Percentiles rank a stretch among this genome's conserved stretches.
phyloP scores from a whole-genome alignment of 805 yeast species.

The Nakazawaea holstii region DNA sequence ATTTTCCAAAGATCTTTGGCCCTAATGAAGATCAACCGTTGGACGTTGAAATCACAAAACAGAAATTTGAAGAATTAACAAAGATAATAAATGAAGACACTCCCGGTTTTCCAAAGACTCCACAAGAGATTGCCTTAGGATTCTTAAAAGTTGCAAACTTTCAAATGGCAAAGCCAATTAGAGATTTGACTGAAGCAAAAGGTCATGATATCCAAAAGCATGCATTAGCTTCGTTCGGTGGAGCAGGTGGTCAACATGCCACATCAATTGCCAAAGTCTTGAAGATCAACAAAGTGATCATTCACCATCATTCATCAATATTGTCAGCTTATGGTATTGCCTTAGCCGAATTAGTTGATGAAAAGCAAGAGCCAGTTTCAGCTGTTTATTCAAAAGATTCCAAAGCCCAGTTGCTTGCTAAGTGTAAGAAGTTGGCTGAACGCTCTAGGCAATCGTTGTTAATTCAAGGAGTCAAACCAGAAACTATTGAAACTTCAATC shows the following conservation, averaged over 20 bases:
- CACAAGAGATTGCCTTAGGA: conserved; percentile 28
- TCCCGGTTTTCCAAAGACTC: conserved; percentile 14
- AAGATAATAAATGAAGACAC: conserved; percentile 22
- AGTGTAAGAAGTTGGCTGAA: conserved; percentile 15
- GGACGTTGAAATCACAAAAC: conserved; percentile 18
- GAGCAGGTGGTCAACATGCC: conserved; percentile 32
- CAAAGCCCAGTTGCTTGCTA: conserved; percentile 5
- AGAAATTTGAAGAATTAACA: conserved; percentile 23
- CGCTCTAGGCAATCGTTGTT: conserved; percentile 15
- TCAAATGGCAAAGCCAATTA: conserved; percentile 30
- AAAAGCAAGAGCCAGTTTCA: conserved; percentile 24
- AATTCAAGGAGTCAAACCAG: conserved; percentile 11
- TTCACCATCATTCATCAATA: conserved; percentile 29
- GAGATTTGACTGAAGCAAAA: conserved; percentile 28
- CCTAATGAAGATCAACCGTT: conserved; percentile 24
- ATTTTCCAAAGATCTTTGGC: conserved; percentile 28
- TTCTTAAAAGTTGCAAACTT: conserved; percentile 28
- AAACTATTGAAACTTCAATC: conserved; percentile 8
- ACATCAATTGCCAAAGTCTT: conserved; percentile 24
- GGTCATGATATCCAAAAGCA: conserved; percentile 28
- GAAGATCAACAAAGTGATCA: conserved; percentile 24
- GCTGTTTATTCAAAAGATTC: conserved; percentile 14
- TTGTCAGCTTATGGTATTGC: conserved; percentile 34
- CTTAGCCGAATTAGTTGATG: conserved; percentile 26
- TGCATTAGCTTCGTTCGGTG: conserved; percentile 30